phyloP scores from a whole-genome alignment of 345 rosid genomes.

The Eucalyptus viminalis region DNA sequence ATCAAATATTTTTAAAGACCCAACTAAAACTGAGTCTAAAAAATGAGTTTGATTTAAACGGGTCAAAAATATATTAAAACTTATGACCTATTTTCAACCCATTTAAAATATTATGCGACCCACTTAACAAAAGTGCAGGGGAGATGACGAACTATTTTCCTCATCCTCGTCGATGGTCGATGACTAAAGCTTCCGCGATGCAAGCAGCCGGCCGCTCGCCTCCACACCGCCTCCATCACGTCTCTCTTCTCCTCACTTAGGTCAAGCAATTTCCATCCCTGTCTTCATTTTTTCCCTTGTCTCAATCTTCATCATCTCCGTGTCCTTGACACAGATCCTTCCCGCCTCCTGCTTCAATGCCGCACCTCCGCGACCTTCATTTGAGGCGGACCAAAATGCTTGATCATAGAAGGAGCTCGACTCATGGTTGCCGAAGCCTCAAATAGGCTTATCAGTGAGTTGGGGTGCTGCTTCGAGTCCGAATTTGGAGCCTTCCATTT shows the following conservation, averaged over 20 bases:
- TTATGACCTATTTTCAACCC: accelerated
- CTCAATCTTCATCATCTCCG: neutral
- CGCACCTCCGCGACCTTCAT: neutral
- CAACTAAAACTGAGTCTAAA: no score
- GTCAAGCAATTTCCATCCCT: neutral
- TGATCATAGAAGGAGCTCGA: neutral
- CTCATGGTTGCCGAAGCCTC: neutral
- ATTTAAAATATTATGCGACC: no score
- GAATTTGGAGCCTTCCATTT: neutral
- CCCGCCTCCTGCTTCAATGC: neutral
- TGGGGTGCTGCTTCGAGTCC: neutral
- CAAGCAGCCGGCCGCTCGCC: no score
- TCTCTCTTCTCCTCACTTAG: neutral
- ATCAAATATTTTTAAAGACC: no score
- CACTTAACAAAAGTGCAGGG: no score
- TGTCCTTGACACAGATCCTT: neutral
- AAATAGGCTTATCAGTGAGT: neutral
- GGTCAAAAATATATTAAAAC: no score
- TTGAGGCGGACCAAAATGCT: neutral
- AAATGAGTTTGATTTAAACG: no score
- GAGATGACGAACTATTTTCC: no score
- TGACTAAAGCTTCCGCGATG: no score
- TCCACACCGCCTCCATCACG: no score
- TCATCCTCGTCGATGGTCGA: no score
- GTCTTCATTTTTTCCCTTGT: neutral